phyloP scores from a whole-genome alignment of 805 yeast genomes.

The Crinitomyces ghanaensis region DNA sequence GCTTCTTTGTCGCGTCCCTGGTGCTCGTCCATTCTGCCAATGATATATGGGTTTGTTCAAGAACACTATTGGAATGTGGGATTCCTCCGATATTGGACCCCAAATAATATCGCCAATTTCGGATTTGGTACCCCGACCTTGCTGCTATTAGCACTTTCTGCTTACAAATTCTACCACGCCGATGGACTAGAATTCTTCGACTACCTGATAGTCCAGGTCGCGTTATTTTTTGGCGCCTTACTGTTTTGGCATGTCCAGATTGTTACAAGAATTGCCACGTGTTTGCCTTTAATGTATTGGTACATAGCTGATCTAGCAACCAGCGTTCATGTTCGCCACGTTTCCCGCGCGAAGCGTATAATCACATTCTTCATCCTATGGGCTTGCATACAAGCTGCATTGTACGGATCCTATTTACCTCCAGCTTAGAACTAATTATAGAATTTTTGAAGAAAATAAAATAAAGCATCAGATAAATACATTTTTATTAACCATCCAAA shows the following conservation, averaged over 20 bases:
- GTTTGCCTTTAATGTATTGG: conserved; percentile 71
- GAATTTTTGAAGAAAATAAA: too few relatives aligned
- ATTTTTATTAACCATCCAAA: conserved; percentile 1
- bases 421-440: too few relatives aligned
- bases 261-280: conserved; percentile 64
- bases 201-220: neutral
- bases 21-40: conserved; percentile 66
- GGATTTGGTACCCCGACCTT: conserved; percentile 61
- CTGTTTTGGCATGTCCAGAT: conserved; percentile 78
- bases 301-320: conserved; percentile 37
- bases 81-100: conserved; percentile 70
- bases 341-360: too few relatives aligned
- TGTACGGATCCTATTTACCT: too few relatives aligned
- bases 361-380: too few relatives aligned
- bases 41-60: conserved; percentile 65
- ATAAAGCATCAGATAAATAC: too few relatives aligned
- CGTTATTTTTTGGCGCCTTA: conserved; percentile 16
- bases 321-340: too few relatives aligned
- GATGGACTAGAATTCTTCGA: neutral
- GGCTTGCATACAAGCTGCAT: too few relatives aligned
- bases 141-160: conserved; percentile 26
- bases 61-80: conserved; percentile 77
- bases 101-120: conserved; percentile 74
- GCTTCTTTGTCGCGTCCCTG: conserved; percentile 48
- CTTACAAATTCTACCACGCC: neutral